Base-by-base conservation (phyloP, 495 filamentous ascomycete genomes). In the Trichoderma orchidacearum region DNA sequence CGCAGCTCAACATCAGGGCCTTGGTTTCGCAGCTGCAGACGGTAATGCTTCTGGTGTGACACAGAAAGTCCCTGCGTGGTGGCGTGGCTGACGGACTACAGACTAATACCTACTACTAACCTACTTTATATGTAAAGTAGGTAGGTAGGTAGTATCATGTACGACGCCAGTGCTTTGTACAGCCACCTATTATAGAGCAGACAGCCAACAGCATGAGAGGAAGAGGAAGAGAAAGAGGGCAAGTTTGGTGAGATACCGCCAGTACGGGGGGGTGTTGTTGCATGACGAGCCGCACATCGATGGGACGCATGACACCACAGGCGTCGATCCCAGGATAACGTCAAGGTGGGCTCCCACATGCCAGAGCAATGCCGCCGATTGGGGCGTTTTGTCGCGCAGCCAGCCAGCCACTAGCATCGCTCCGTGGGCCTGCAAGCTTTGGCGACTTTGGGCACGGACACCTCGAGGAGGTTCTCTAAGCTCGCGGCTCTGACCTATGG, bases 211-310 rank as follows among this genome's bases (percentile, higher is more conserved):
- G 55, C n/a, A n/a, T n/a, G n/a, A n/a, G n/a, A n/a, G n/a, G n/a
- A n/a, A n/a, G n/a, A n/a, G n/a, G n/a, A n/a, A n/a, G n/a, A n/a
- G n/a, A n/a, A n/a, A n/a, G n/a, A n/a, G n/a, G n/a, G n/a, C n/a
- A n/a, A n/a, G n/a, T n/a, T n/a, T n/a, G n/a, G n/a, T n/a, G n/a
- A n/a, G n/a, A n/a, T n/a, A n/a, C n/a, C n/a, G n/a, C n/a, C n/a
- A n/a, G n/a, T n/a, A n/a, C n/a, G n/a, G n/a, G n/a, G n/a, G n/a
- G n/a, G n/a, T n/a, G n/a, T n/a, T n/a, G n/a, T n/a, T n/a, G n/a
- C n/a, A n/a, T n/a, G n/a, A n/a, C n/a, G 53, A 62, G 62, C 30
- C 60, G 62, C 60, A 62, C 53, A 57, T 60, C 62, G 51, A n/a
- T 60, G 57, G 34, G 50, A 59, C 59, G 59, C 57, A 63, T 57